Percentiles rank a stretch among this genome's conserved stretches.
Evolutionary conservation across 2,329 filamentous ascomycete genomes (phyloP).

Genomic region (Fusarium globosum): DNA sequence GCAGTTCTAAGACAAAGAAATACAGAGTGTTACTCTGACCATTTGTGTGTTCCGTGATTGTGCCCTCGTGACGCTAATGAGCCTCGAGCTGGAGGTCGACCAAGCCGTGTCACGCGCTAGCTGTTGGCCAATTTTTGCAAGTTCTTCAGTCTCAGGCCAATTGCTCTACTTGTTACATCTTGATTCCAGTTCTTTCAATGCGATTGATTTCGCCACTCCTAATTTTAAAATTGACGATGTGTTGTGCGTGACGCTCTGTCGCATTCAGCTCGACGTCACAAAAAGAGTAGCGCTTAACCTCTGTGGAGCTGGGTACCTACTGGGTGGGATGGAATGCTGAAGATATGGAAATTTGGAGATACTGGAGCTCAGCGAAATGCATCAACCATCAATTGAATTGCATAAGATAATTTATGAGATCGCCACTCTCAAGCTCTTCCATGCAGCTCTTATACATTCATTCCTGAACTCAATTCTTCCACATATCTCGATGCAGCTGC

Average conservation of each 20-base stretch:
- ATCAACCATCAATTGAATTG: background rate
- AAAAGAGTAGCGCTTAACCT: background rate
- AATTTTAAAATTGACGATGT: background rate
- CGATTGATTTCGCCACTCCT: background rate
- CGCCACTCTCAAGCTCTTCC: background rate
- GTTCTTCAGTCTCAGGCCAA: background rate
- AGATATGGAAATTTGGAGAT: background rate
- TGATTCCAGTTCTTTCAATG: background rate
- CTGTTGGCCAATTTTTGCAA: background rate
- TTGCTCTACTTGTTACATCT: background rate
- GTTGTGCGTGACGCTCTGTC: constrained; percentile 19
- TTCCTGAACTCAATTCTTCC: background rate
- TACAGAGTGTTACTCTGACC: constrained; percentile 38
- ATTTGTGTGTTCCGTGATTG: constrained; percentile 13
- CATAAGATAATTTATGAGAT: background rate
- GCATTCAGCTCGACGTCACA: constrained; percentile 27
- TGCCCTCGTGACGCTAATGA: constrained; percentile 14
- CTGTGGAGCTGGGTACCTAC: background rate
- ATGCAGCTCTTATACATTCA: background rate
- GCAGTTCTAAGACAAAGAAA: constrained; percentile 45
- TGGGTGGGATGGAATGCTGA: background rate
- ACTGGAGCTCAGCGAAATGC: background rate
- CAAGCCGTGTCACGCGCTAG: background rate
- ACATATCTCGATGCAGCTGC: background rate
- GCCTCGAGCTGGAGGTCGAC: background rate